Evolutionary conservation across 176 grass and related monocot species (phyloP).

Genomic region (Rhipidocladum racemiflorum): DNA sequence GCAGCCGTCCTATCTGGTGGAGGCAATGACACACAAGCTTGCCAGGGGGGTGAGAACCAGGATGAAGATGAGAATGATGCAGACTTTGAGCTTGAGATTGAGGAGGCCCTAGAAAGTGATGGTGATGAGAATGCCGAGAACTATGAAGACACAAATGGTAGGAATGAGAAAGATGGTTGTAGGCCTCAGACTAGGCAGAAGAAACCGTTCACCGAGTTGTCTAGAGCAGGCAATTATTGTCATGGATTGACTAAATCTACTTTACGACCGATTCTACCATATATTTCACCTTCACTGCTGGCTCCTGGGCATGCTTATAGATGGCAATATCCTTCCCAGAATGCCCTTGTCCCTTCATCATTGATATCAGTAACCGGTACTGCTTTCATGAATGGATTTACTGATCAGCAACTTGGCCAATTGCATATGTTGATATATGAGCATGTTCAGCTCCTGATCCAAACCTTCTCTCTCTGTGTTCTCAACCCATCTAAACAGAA

Average conservation of each 20-base stretch:
- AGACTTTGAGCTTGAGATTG: slow-evolving; percentile 88
- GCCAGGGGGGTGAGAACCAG: slow-evolving; percentile 56
- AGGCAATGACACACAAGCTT: slow-evolving; percentile 39
- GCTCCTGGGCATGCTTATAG: slow-evolving; percentile 29
- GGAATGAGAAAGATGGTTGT: slow-evolving; percentile 33
- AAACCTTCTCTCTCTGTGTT: slow-evolving; percentile 84
- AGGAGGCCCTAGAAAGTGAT: slow-evolving; percentile 91
- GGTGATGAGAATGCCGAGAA: slow-evolving; percentile 63
- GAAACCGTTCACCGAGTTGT: slow-evolving; percentile 37
- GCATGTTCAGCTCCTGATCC: slow-evolving; percentile 87
- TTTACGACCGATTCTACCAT: slow-evolving; percentile 60
- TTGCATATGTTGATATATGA: slow-evolving; percentile 81
- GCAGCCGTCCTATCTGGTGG: slow-evolving; percentile 68
- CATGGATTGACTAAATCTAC: slow-evolving; percentile 37
- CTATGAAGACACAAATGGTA: slow-evolving; percentile 24
- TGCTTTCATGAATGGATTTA: slow-evolving; percentile 65
- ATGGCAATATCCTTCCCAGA: slow-evolving; percentile 47
- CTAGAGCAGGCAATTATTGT: slow-evolving; percentile 30
- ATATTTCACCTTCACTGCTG: slow-evolving; percentile 32
- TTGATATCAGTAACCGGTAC: slow-evolving; percentile 27
- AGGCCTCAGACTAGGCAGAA: slow-evolving; percentile 74
- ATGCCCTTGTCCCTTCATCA: slow-evolving; percentile 22
- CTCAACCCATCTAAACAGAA: slow-evolving; percentile 68
- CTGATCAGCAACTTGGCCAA: slow-evolving; percentile 66
- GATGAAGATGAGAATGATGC: slow-evolving; percentile 98